Evolutionary conservation across 2,329 filamentous ascomycete genomes (phyloP).

Genomic region (Dichotomopilus funicola): DNA sequence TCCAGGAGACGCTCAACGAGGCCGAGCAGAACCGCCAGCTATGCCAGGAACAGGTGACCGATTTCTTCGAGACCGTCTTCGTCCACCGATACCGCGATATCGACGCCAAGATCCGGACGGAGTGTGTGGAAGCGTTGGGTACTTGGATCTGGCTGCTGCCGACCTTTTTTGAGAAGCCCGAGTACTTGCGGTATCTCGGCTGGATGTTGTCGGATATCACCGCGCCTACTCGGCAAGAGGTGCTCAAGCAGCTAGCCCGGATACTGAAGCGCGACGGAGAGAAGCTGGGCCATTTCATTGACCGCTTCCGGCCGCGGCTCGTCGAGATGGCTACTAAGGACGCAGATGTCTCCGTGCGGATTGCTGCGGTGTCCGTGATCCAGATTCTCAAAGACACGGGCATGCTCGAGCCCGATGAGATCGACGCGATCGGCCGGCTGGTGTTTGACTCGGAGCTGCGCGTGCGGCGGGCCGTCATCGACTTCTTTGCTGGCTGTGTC

Average conservation of each 20-base stretch:
- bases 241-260: constrained; percentile 72
- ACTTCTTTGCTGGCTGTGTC: constrained; percentile 85
- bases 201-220: constrained; percentile 88
- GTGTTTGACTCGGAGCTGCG: constrained; percentile 82
- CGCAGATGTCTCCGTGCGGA: constrained; percentile 71
- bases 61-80: constrained; percentile 88
- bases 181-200: constrained; percentile 86
- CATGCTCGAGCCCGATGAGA: constrained; percentile 82
- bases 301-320: constrained; percentile 77
- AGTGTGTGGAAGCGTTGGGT: constrained; percentile 81
- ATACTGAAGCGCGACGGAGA: constrained; percentile 78
- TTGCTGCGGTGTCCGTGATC: constrained; percentile 72
- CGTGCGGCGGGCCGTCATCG: constrained; percentile 80
- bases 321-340: constrained; percentile 91
- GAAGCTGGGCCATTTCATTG: constrained; percentile 84
- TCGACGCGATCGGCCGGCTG: constrained; percentile 79
- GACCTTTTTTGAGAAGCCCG: constrained; percentile 81
- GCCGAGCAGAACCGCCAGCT: constrained; percentile 62
- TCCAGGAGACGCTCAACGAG: constrained; percentile 66
- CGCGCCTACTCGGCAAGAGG: constrained; percentile 70
- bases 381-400: constrained; percentile 77
- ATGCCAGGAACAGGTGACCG: constrained; percentile 66
- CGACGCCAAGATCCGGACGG: constrained; percentile 79
- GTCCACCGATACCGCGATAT: constrained; percentile 94
- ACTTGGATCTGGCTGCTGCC: constrained; percentile 83